Percentiles rank a stretch among this genome's conserved stretches.
These are phyloP conservation scores for Strobilomyces echinocephalus DNA, from an alignment of 768 basidiomycete species.

Conservation along the genomic window DNA sequence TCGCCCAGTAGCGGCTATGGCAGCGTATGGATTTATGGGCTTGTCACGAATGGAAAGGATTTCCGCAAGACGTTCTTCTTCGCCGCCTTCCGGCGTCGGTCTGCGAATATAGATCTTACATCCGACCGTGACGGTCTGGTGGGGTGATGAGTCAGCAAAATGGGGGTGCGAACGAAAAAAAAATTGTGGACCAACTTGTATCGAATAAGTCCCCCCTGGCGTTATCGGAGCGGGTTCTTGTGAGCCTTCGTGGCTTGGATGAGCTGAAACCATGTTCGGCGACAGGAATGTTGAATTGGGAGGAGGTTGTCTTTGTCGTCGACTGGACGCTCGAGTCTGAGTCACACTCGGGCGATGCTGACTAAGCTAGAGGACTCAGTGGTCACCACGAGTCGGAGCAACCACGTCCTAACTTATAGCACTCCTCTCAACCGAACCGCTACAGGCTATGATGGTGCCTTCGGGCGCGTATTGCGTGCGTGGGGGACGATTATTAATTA, in stretches of 20 bases:
- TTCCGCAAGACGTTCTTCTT: slow-evolving; percentile 92
- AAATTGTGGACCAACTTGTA: slow-evolving; percentile 51
- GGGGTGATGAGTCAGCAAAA: slow-evolving; percentile 33
- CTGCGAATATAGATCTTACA: slow-evolving; percentile 94
- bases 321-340: neutral
- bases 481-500: neutral
- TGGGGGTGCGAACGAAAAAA: slow-evolving; percentile 26
- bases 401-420: neutral
- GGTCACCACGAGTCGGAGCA: neutral
- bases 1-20: slow-evolving; percentile 16
- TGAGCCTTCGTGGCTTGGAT: slow-evolving; percentile 31
- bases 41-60: slow-evolving; percentile 93
- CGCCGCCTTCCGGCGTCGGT: slow-evolving; percentile 64
- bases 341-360: slow-evolving; percentile 7
- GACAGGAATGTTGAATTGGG: slow-evolving; percentile 2
- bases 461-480: neutral
- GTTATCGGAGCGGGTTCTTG: slow-evolving; percentile 59
- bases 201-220: slow-evolving; percentile 68
- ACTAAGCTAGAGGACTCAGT: slow-evolving; percentile 20
- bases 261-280: slow-evolving; percentile 28
- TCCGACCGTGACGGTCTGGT: slow-evolving; percentile 80
- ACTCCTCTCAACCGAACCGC: neutral
- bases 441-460: neutral
- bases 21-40: slow-evolving; percentile 56
- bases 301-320: slow-evolving; percentile 5